Percentiles rank a stretch among this genome's conserved stretches.
Evolutionary conservation across 495 filamentous ascomycete species (phyloP).

Genomic region (Annulohypoxylon stygium): DNA sequence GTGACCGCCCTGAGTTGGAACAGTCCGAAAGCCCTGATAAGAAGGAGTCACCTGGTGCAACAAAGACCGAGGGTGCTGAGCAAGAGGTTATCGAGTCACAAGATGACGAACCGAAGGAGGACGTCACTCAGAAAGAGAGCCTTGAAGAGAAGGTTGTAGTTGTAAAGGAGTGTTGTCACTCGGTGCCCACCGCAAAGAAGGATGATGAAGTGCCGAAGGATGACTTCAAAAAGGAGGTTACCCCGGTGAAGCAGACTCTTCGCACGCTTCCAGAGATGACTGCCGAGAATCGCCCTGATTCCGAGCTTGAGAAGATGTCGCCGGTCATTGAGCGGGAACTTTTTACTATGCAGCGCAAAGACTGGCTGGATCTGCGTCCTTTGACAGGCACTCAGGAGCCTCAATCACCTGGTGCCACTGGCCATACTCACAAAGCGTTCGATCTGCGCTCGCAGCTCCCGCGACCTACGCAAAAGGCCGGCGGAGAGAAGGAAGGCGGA

Average conservation of each 20-base stretch:
- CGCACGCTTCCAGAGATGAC: no score
- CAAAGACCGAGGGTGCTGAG: background rate
- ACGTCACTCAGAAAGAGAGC: background rate
- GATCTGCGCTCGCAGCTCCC: background rate
- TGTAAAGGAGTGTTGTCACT: background rate
- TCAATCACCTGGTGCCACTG: background rate
- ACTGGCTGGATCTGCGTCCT: background rate
- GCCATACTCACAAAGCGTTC: background rate
- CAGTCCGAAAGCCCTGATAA: background rate
- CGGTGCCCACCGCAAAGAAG: background rate
- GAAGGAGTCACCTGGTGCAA: background rate
- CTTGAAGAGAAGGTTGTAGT: background rate
- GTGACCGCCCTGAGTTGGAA: background rate
- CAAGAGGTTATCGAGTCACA: background rate
- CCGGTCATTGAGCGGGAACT: no score
- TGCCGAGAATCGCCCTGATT: no score
- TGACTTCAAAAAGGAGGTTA: background rate
- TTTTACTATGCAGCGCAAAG: background rate
- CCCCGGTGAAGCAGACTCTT: background rate
- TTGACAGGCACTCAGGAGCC: background rate
- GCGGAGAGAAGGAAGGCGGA: constrained; percentile 23
- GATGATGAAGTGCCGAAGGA: background rate
- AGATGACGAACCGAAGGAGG: background rate
- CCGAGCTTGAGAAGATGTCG: no score
- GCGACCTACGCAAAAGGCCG: background rate